Evolutionary conservation across 345 rosid genomes (phyloP), one percentile per base, ranked within the genome.

Genomic region (Populus simonii): DNA sequence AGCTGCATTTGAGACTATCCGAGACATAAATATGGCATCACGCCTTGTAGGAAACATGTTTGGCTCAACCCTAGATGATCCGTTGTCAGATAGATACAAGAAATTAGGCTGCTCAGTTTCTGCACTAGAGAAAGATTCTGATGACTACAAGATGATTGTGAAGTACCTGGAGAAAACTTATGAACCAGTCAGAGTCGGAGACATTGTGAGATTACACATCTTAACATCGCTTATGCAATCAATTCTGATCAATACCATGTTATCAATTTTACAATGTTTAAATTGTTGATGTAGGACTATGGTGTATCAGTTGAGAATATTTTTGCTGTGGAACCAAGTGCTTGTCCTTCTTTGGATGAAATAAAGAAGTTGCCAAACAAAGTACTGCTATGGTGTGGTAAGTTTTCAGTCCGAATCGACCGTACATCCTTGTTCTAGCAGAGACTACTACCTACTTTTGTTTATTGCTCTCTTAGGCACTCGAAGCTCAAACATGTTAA

Each of bases 311-410:
- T 93, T 39, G 92, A 87, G 61, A 90, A 88, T 62, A 83, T 90
- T 22, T 93, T 90, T 65, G 78, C 83, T 0, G 88, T 93, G 0
- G 92, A 95, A 73, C 81, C 92, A 0, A 73, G 76, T 0, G 94
- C 88, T 0, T 77, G 81, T 20, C 93, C 93, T n/a, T 85, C 96
- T 0, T 57, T 89, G 65, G 96, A 92, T 35, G 96, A 90, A 8
- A 79, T 91, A 39, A 91, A 88, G 81, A 86, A 90, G 78, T 41
- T 87, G 35, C 90, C 94, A 0, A 93, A 90, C 84, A 92, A 89
- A 74, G 81, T 89, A 36, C 93, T 92, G 29, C 57, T 92, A 49
- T 92, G 99, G 97, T 96, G 95, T 79, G 96, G 98, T 93, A 77
- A 81, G 88, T 6, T 35, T 70, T 73, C 18, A 36, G 57, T 8